phyloP scores from a whole-genome alignment of 176 grass and related monocot genomes.

The Phoenix dactylifera region DNA sequence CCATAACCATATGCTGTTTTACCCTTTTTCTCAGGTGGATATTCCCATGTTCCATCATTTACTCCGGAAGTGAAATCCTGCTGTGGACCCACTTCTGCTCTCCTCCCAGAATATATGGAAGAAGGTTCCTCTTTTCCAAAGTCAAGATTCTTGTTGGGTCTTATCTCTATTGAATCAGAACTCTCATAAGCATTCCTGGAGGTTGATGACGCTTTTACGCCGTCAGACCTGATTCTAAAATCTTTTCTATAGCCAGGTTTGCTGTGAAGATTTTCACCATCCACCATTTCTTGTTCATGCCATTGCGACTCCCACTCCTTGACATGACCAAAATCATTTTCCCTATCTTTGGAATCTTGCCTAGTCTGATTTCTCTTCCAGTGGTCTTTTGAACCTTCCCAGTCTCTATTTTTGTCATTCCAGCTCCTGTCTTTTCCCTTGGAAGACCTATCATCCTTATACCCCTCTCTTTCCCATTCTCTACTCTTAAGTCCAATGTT shows the following conservation, averaged over 20 bases:
- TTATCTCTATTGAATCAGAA: constrained; percentile 96
- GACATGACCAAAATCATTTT: constrained; percentile 24
- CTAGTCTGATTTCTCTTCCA: constrained; percentile 36
- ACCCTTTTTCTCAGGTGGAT: constrained; percentile 26
- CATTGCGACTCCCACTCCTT: constrained; percentile 25
- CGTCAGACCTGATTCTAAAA: constrained; percentile 60
- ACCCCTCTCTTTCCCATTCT: constrained; percentile 31
- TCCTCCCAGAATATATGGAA: constrained; percentile 44
- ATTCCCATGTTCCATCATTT: constrained; percentile 32
- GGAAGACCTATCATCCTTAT: constrained; percentile 34
- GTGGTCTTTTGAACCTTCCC: constrained; percentile 54
- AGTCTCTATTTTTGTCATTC: constrained; percentile 45
- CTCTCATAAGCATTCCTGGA: constrained; percentile 69
- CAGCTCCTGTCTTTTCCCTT: constrained; percentile 37
- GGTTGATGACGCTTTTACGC: constrained; percentile 39
- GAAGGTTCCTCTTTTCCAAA: constrained; percentile 62
- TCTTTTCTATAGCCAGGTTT: constrained; percentile 64
- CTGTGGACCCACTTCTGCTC: constrained; percentile 31
- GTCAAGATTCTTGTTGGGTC: constrained; percentile 72
- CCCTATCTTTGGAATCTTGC: constrained; percentile 30
- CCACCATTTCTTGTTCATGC: constrained; percentile 43
- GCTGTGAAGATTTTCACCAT: constrained; percentile 37
- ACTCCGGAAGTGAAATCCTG: constrained; percentile 29
- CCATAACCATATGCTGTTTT: constrained; percentile 23
- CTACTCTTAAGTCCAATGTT: constrained; percentile 8